phyloP scores from a whole-genome alignment of 805 yeast species.

The Sugiyamaella chiloensis region DNA sequence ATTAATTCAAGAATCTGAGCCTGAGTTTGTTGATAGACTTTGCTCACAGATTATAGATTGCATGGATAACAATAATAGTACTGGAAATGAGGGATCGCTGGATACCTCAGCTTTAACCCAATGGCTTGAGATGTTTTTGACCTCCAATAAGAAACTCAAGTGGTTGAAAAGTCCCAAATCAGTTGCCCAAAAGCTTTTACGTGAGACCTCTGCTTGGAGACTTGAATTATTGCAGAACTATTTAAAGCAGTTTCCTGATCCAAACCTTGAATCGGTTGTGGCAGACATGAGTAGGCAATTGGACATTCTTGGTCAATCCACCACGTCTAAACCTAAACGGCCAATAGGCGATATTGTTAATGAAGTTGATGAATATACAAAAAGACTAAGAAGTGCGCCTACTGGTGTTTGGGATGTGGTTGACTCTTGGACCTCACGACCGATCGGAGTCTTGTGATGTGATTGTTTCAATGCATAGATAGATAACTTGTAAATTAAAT shows the following conservation, averaged over 20 bases:
- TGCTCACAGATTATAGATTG: constrained; percentile 21
- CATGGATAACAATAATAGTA: background rate
- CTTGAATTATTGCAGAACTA: constrained; percentile 12
- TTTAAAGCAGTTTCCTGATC: background rate
- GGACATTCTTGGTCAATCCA: background rate
- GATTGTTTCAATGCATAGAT: too few relatives aligned
- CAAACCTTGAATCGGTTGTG: background rate
- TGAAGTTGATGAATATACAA: constrained; percentile 16
- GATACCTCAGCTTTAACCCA: background rate
- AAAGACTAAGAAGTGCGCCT: constrained; percentile 10
- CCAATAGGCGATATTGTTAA: constrained; percentile 3
- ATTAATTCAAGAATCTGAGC: background rate
- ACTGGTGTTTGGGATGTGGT: constrained; percentile 14
- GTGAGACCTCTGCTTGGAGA: constrained; percentile 12
- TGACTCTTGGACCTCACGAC: constrained; percentile 21
- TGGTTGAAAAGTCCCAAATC: constrained; percentile 3
- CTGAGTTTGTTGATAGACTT: constrained; percentile 9
- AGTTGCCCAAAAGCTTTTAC: constrained; percentile 4
- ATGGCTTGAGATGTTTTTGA: constrained; percentile 15
- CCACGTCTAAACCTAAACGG: background rate
- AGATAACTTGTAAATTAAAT: too few relatives aligned
- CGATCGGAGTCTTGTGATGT: constrained; percentile 20
- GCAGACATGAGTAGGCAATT: constrained; percentile 13
- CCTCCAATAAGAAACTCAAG: background rate
- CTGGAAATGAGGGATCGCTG: background rate